Base-by-base conservation (phyloP, 257 asterid genomes). In the Echites panduratus region DNA sequence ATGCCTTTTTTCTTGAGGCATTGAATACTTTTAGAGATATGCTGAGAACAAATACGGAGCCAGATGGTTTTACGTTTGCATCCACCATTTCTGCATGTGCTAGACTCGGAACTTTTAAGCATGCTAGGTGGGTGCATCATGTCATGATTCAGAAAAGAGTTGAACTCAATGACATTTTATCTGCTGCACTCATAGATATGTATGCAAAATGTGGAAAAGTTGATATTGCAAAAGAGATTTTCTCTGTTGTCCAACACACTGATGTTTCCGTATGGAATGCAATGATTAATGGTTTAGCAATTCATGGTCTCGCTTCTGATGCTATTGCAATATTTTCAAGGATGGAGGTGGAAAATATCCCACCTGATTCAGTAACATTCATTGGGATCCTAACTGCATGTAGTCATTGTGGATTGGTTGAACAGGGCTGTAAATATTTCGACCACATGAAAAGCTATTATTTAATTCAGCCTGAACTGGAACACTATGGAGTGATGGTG, bases 401-500 rank as follows among this genome's bases (percentile, higher is more conserved):
- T 73, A 86, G 89, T 79, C 96, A 89, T 70, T 75, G 84, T 67
- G 96, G 97, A 62, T 83, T 85, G 65, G 88, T 92, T 62, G 89
- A 85, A 72, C 73, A 89, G 84, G 96, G 96, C 47, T 86, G 75
- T 12, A 70, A 66, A 56, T 84, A 85, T 75, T 92, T 89, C 62
- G 70, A 84, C 78, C 73, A 83, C 38, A 89, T 92, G 97, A 81
- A 82, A 82, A 84, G 59, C 35, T 35, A 24, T 10, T 88, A 75
- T 76, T 79, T 75, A 29, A 84, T 89, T 66, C 79, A 68, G 71
- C 97, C 97, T 24, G 87, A 89, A 68, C 87, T 88, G 66, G 96
- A 87, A 87, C 97, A 92, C 70, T 89, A 85, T 68, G 97, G 96
- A 44, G 86, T 96, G 50, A 89, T 89, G 97, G 86, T 89, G 73